A percentile compares a stretch with the other conserved stretches of the same genome.
Evolutionary conservation across 2,329 filamentous ascomycete genomes (phyloP).

Genomic region (Aplosporella prunicola): DNA sequence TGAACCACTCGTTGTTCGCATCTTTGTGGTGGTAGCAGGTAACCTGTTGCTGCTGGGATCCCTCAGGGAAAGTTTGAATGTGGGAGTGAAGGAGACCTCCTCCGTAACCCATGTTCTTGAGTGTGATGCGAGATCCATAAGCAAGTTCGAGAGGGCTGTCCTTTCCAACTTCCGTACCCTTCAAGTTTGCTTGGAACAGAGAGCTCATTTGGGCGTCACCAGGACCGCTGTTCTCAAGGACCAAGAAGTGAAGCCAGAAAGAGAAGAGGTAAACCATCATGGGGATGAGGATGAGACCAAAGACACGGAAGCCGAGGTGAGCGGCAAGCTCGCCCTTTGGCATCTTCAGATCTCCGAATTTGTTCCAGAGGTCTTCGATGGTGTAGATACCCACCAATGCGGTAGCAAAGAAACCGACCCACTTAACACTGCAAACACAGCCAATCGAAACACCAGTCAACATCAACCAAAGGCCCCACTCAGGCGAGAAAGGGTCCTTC

Average conservation of each 20-base stretch:
- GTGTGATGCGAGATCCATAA: conserved; percentile 75
- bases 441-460: conserved; percentile 92
- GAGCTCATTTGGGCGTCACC: conserved; percentile 99
- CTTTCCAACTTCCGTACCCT: conserved; percentile 85
- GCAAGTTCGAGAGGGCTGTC: conserved; percentile 91
- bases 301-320: conserved; percentile 69
- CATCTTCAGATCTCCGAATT: conserved; percentile 92
- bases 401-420: conserved; percentile 92
- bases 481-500: conserved; percentile 71
- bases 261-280: conserved; percentile 90
- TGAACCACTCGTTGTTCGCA: conserved; percentile 99
- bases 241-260: conserved; percentile 88
- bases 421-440: conserved; percentile 97
- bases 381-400: conserved; percentile 94
- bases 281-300: conserved; percentile 82
- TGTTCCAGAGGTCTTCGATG: conserved; percentile 92
- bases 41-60: conserved; percentile 88
- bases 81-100: conserved; percentile 94
- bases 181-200: conserved; percentile 93
- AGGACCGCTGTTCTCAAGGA: conserved; percentile 86
- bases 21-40: conserved; percentile 99
- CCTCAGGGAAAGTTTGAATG: conserved; percentile 91
- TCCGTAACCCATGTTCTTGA: conserved; percentile 99
- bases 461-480: conserved; percentile 94
- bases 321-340: conserved; percentile 61